Percentiles rank a stretch among this genome's conserved stretches.
Conservation (phyloP, 2,329 filamentous ascomycete genomes). For the Colletotrichum sp. region DNA sequence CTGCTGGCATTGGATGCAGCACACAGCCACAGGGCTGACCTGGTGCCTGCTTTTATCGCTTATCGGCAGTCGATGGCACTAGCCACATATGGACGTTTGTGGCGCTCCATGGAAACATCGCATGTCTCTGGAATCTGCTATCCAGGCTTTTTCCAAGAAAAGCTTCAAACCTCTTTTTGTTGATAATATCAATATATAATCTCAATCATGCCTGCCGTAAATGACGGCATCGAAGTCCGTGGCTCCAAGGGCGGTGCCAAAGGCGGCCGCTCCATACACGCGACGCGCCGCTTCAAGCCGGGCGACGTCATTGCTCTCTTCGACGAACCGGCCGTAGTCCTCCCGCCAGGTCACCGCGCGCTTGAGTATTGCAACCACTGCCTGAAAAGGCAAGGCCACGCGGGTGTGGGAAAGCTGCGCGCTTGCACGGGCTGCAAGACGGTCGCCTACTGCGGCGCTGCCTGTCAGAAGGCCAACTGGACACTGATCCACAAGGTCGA, state of each 20-base stretch:
- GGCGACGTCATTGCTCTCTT: conserved; percentile 54
- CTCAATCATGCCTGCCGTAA: neutral
- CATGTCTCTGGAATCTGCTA: neutral
- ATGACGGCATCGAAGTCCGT: conserved; percentile 1
- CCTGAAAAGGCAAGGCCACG: conserved; percentile 29
- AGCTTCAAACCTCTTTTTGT: neutral
- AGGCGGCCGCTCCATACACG: conserved; percentile 50
- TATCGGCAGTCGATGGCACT: neutral
- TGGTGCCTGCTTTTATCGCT: neutral
- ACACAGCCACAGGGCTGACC: neutral
- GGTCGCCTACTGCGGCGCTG: conserved; percentile 57
- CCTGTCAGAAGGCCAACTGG: conserved; percentile 64
- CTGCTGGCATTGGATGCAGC: neutral
- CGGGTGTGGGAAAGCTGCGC: conserved; percentile 12
- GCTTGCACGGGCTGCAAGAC: conserved; percentile 59
- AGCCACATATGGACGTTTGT: neutral
- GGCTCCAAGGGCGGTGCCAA: conserved; percentile 28
- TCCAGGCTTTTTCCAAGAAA: neutral
- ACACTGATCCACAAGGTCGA: conserved; percentile 56
- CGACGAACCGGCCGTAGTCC: conserved; percentile 44
- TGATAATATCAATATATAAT: neutral
- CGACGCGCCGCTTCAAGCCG: conserved; percentile 45
- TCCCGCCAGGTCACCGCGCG: conserved; percentile 51
- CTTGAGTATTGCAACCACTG: conserved; percentile 55
- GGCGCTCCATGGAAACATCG: neutral